These are phyloP conservation scores for Penicillium corylophilum DNA, from an alignment of 2,329 filamentous ascomycete genomes.

Conservation along the genomic window DNA sequence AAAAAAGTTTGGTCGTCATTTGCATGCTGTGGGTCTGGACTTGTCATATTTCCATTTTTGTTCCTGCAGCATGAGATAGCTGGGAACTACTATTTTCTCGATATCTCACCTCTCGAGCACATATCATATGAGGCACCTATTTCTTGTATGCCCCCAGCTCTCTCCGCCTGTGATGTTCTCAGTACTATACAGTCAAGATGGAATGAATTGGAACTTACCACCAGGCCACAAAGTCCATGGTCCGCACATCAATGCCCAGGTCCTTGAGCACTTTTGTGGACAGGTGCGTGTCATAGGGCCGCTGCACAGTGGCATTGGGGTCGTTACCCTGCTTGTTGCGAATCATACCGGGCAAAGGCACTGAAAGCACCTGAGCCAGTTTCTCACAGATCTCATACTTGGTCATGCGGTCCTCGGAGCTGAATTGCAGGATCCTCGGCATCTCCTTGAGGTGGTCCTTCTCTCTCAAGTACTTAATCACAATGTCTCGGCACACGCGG, in stretches of 20 bases:
- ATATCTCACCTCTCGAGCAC: not conserved
- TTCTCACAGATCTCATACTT: slow-evolving; percentile 85
- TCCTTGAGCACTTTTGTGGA: slow-evolving; percentile 72
- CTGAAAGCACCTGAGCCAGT: slow-evolving; percentile 75
- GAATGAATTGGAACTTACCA: slow-evolving; percentile 53
- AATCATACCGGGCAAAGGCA: slow-evolving; percentile 67
- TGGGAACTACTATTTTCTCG: not conserved
- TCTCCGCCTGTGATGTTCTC: not conserved
- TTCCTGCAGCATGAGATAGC: not conserved
- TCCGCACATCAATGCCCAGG: slow-evolving; percentile 71
- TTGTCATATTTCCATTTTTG: not conserved
- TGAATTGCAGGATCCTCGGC: slow-evolving; percentile 76
- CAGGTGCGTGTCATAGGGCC: slow-evolving; percentile 85
- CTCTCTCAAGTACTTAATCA: slow-evolving; percentile 63
- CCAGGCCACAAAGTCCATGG: slow-evolving; percentile 75
- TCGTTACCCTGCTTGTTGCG: slow-evolving; percentile 69
- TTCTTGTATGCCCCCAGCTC: not conserved
- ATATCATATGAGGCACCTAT: not conserved
- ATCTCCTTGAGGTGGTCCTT: slow-evolving; percentile 53
- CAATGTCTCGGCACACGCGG: slow-evolving; percentile 72
- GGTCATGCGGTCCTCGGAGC: slow-evolving; percentile 79
- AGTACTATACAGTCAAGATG: not conserved
- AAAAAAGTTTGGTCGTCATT: not conserved
- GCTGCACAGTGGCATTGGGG: slow-evolving; percentile 67
- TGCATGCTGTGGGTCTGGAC: not conserved